Evolutionary conservation across 1,139 yeast genomes (phyloP), one percentile per base, ranked within the genome.

Genomic region (Yamadazyma atlantica): DNA sequence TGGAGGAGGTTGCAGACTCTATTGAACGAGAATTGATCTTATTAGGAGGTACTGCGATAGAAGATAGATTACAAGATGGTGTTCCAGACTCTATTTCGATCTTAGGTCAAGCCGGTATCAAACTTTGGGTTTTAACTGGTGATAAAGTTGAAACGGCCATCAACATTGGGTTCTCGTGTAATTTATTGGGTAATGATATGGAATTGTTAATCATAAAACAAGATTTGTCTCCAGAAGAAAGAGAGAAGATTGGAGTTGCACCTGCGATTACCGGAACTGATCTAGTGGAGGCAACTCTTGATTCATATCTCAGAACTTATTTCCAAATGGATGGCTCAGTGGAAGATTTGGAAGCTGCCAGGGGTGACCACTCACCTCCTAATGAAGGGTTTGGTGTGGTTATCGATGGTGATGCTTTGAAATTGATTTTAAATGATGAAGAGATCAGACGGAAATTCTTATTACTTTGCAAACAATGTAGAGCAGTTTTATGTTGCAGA

Each of bases 401-500:
- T 26, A 82, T 92, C 52, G 97, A 92, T 66, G 98, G 98, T 51
- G 95, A 84, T 50, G 95, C 97, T 0, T 69, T 92, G 53, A 85
- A 83, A 50, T 48, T 85, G 23, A 92, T 92, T 0, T 66, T 87
- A 40, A 66, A 69, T 31, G 80, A 80, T 38, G 70, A 69, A 7
- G 78, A 73, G 7, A 57, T 64, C 37, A 75, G 72, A 51, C 69
- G 82, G 45, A 86, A 86, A 60, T 89, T 92, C 60, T 68, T 92
- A 48, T 66, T 92, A 36, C 69, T 92, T 38, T 89, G 97, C 66
- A 92, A 92, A 59, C 92, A 88, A 55, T 92, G 97, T 72, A 84
- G 83, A 51, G 87, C 97, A 9, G 97, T 92, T 9, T 82, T 88
- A 31, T 92, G 99, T 62, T 92, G 99, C 63, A 82, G 99, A 58